phyloP scores from a whole-genome alignment of 2,329 filamentous ascomycete species.

The Talaromyces sp. region DNA sequence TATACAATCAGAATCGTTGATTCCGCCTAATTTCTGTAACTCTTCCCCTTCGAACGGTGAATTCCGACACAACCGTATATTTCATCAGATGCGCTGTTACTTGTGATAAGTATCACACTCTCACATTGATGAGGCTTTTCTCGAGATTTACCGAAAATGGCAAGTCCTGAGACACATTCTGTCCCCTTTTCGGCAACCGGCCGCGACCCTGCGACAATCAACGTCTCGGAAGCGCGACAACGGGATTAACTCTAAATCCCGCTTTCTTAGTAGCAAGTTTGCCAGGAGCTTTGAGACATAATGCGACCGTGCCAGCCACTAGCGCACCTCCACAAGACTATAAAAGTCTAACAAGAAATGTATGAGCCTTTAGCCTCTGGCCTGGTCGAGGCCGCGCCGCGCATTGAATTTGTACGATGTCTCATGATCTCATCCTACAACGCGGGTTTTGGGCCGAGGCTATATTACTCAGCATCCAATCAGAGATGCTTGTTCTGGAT shows the following conservation, averaged over 20 bases:
- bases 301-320: not conserved
- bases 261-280: not conserved
- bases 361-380: not conserved
- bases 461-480: not conserved
- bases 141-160: not conserved
- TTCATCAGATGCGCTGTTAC: not conserved
- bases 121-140: not conserved
- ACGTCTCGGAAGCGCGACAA: not conserved
- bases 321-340: not conserved
- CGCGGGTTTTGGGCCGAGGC: not conserved
- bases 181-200: not conserved
- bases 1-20: not conserved
- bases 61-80: not conserved
- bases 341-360: not conserved
- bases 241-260: not conserved
- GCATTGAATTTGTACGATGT: constrained; percentile 3
- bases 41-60: not conserved
- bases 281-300: not conserved
- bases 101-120: not conserved
- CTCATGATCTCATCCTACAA: not conserved
- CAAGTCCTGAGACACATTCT: not conserved
- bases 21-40: not conserved
- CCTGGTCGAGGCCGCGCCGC: not conserved
- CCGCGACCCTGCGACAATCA: not conserved
- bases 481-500: not conserved